Conservation (phyloP, 2,329 filamentous ascomycete species). For the Ceratocystis papillata region DNA sequence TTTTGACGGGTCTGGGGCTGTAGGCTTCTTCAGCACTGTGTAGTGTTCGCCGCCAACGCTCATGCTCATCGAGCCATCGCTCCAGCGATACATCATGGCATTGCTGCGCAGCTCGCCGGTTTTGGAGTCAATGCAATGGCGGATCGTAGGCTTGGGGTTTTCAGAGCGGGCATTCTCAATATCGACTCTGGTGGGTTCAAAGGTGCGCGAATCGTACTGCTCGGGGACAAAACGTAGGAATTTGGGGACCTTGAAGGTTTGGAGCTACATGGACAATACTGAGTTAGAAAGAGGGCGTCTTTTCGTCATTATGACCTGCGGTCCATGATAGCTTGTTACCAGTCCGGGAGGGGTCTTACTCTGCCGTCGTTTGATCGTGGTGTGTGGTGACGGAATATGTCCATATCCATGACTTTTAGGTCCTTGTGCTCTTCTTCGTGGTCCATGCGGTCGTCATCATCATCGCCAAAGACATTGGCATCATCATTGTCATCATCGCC, state of each 20-base stretch:
- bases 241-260: slow-evolving; percentile 43
- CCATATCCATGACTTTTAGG: slow-evolving; percentile 52
- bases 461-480: slow-evolving; percentile 19
- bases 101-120: slow-evolving; percentile 62
- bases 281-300: slow-evolving; percentile 11
- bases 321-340: background rate
- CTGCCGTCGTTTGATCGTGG: slow-evolving; percentile 61
- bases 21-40: slow-evolving; percentile 58
- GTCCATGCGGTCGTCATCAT: slow-evolving; percentile 21
- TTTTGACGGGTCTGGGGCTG: slow-evolving; percentile 51
- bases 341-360: slow-evolving; percentile 37
- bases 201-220: slow-evolving; percentile 55
- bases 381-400: slow-evolving; percentile 56
- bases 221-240: slow-evolving; percentile 61
- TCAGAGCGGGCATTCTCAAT: slow-evolving; percentile 43
- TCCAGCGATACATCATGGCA: slow-evolving; percentile 64
- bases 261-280: slow-evolving; percentile 12
- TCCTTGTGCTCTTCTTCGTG: slow-evolving; percentile 32
- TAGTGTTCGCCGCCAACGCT: slow-evolving; percentile 67
- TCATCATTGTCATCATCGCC: slow-evolving; percentile 36
- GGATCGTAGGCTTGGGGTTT: slow-evolving; percentile 53
- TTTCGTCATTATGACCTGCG: background rate
- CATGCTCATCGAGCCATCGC: slow-evolving; percentile 65
- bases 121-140: slow-evolving; percentile 57
- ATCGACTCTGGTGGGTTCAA: slow-evolving; percentile 49